Base-by-base conservation (phyloP, 164 flowering plant genomes). In the Macadamia integrifolia region DNA sequence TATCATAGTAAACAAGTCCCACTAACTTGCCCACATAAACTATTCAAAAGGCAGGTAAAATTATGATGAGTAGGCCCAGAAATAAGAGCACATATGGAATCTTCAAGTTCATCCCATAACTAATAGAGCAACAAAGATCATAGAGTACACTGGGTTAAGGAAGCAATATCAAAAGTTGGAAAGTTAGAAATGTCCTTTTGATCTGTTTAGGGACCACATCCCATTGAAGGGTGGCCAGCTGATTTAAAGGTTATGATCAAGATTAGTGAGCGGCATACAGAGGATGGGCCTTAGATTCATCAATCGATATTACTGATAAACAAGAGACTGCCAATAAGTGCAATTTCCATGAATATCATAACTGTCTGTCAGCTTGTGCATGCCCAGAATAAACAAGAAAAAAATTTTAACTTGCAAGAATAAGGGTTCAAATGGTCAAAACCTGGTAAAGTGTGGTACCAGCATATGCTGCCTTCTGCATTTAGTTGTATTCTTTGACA, bases 371-470 rank as follows among this genome's bases (percentile, higher is more conserved):
- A 53, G 57, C 18, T 1, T 53, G n/a, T 53, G 15, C 57, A 53
- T 53, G 57, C 18, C 13, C 57, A 53, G 17, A 53, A 53, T 53
- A 53, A n/a, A 4, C 30, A 43, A 17, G 13, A 15, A 23, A 13
- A 13, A 40, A 58, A 18, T 5, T 31, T 18, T 49, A 30, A 31
- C 2, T 53, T 53, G 18, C 18, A 53, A 8, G 42, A 68, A 64
- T 52, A 7, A 55, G 50, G 61, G 58, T 46, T 2, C 12, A 49
- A 32, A 6, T 9, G 69, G 67, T 14, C 74, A 42, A 23, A 83
- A 93, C 98, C 94, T 69, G 30, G 64, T 70, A 69, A 85, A 88
- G 43, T 85, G 78, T 6, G 98, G 98, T 28, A 93, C 89, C 65
- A 87, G 78, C 58, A 80, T 2, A 14, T 84, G 61, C 66, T 69